Evolutionary conservation across 306 rosid species (phyloP).

Genomic region (Betula pendula): DNA sequence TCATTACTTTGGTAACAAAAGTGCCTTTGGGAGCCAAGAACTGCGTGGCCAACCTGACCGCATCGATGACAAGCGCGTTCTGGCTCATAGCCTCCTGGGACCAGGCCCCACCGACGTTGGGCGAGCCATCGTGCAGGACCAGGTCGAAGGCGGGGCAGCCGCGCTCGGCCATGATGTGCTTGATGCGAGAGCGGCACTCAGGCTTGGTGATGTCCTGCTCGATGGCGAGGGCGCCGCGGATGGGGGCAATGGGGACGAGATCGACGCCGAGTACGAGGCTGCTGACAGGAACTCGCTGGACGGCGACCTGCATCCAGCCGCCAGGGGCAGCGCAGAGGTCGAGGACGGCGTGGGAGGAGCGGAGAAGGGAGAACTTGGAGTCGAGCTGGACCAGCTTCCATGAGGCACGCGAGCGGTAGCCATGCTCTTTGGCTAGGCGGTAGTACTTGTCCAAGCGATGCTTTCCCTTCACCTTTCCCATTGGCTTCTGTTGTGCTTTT

Average conservation of each 20-base stretch:
- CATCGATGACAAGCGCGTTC: constrained; percentile 81
- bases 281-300: constrained; percentile 72
- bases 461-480: constrained; percentile 97
- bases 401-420: constrained; percentile 91
- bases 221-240: constrained; percentile 69
- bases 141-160: constrained; percentile 60
- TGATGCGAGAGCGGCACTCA: constrained; percentile 64
- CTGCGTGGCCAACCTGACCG: constrained; percentile 81
- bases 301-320: constrained; percentile 98
- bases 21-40: constrained; percentile 80
- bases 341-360: constrained; percentile 76
- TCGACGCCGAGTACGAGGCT: constrained; percentile 82
- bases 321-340: constrained; percentile 99
- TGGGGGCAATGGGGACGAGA: constrained; percentile 69
- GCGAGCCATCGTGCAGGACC: constrained; percentile 84
- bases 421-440: constrained; percentile 84
- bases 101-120: constrained; percentile 95
- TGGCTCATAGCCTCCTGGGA: constrained; percentile 87
- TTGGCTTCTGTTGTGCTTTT: not conserved
- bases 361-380: constrained; percentile 63
- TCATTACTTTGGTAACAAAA: constrained; percentile 71
- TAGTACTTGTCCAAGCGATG: constrained; percentile 93
- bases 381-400: constrained; percentile 92
- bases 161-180: constrained; percentile 58
- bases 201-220: constrained; percentile 83